Base-by-base conservation (phyloP, 495 filamentous ascomycete genomes). In the Schizothecium vesticola region DNA sequence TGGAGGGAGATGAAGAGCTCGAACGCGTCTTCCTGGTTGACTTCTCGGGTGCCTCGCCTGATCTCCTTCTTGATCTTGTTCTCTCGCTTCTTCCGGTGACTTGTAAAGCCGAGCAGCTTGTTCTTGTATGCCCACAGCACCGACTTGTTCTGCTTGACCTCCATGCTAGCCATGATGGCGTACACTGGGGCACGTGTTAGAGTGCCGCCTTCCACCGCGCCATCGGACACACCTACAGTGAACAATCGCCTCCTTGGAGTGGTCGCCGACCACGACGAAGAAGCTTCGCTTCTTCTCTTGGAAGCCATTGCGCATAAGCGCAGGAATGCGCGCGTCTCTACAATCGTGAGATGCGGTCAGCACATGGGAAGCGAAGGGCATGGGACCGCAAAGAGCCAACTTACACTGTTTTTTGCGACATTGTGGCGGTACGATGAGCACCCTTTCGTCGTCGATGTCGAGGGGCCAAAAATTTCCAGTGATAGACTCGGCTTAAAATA, bases 71-170 rank as follows among this genome's bases (percentile, higher is more conserved):
- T 96, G 77, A 99, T 97, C 80, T 96, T 98, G 71, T 89, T 90
- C 75, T 99, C 96, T 66, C 95, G 89, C 87, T 99, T 98, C 83
- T 96, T 96, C 22, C 96, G 91, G 79, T 99, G 87, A 80, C 84
- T 87, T 12, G 92, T 95, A 78, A 99, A 99, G 29, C 93, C 93
- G 31, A 99, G 82, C 1, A 99, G 86, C 76, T 98, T 94, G 77
- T 97, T 96, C 81, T 98, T 97, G 82, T 99, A 99, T n/a, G 96
- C 94, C 96, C 96, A 99, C 19, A 99, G 83, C 3, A 99, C 93
- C 12, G 90, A 94, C 79, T 97, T 98, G 82, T 97, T 98, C 77
- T 95, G 89, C 80, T 95, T 96, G 69, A 97, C 85, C 75, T 97
- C 92, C 73, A 90, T 88, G 71, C 86, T 90, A 60, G 93, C 92